A percentile compares a stretch with the other conserved stretches of the same genome.
Evolutionary conservation across 768 basidiomycete species (phyloP).

Genomic region (Naganishia vishniacii): DNA sequence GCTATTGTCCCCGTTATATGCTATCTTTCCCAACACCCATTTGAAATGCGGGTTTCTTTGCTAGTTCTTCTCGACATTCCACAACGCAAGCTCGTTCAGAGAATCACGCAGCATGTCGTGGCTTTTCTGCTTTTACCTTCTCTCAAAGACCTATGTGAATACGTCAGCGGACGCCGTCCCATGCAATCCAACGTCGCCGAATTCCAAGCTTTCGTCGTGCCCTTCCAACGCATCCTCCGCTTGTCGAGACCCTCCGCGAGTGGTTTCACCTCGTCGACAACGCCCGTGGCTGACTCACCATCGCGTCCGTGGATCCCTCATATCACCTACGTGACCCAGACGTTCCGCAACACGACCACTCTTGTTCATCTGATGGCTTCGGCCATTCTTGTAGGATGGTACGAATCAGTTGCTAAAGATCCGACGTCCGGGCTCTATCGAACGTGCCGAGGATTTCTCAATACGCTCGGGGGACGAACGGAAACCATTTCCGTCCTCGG

Average conservation of each 20-base stretch:
- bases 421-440: background rate
- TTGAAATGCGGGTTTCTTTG: background rate
- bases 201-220: background rate
- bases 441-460: background rate
- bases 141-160: background rate
- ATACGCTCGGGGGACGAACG: background rate
- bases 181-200: background rate
- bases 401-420: background rate
- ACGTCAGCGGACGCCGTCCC: background rate
- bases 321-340: slow-evolving; percentile 4
- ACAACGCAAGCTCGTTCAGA: slow-evolving; percentile 6
- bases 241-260: background rate
- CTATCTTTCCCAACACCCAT: too few species aligned
- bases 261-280: background rate
- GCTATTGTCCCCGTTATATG: background rate
- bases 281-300: background rate
- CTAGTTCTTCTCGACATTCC: slow-evolving; percentile 23
- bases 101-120: slow-evolving; percentile 6
- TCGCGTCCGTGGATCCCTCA: background rate
- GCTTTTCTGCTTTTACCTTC: background rate
- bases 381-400: background rate
- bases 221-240: slow-evolving; percentile 3
- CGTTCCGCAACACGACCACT: background rate
- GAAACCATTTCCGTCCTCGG: background rate
- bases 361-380: background rate